Evolutionary conservation across 2,329 filamentous ascomycete genomes (phyloP).

Genomic region (Epichloe baconii): DNA sequence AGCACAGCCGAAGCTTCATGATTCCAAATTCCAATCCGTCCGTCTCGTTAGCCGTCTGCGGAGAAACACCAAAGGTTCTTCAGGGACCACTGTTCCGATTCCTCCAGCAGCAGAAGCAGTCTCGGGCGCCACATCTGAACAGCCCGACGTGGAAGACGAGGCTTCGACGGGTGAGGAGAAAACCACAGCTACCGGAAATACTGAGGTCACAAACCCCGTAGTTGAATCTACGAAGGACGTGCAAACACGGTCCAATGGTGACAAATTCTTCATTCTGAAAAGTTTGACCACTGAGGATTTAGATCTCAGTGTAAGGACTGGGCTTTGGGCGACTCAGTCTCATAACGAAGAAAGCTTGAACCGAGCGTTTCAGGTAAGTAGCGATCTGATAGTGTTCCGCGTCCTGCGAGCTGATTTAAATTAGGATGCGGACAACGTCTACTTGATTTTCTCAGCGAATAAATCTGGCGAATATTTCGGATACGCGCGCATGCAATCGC

Average conservation of each 20-base stretch:
- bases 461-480: constrained; percentile 97
- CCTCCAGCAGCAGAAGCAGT: constrained; percentile 32
- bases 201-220: not conserved
- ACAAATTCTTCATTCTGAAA: constrained; percentile 73
- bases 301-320: constrained; percentile 74
- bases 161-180: constrained; percentile 4
- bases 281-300: constrained; percentile 85
- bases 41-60: constrained; percentile 75
- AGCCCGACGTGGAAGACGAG: not conserved
- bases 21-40: constrained; percentile 78
- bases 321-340: constrained; percentile 86
- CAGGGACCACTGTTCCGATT: constrained; percentile 38
- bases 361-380: constrained; percentile 61
- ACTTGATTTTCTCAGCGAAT: constrained; percentile 89
- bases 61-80: constrained; percentile 35
- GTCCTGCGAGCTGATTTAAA: not conserved
- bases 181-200: not conserved
- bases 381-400: not conserved
- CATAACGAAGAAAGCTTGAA: constrained; percentile 85
- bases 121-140: not conserved
- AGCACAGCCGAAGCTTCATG: constrained; percentile 76
- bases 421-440: constrained; percentile 70
- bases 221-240: not conserved
- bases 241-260: constrained; percentile 2
- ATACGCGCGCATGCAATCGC: constrained; percentile 79